Evolutionary conservation across 371 early-diverging fungal genomes (phyloP).

Genomic region (Syncephalastrum racemosum): DNA sequence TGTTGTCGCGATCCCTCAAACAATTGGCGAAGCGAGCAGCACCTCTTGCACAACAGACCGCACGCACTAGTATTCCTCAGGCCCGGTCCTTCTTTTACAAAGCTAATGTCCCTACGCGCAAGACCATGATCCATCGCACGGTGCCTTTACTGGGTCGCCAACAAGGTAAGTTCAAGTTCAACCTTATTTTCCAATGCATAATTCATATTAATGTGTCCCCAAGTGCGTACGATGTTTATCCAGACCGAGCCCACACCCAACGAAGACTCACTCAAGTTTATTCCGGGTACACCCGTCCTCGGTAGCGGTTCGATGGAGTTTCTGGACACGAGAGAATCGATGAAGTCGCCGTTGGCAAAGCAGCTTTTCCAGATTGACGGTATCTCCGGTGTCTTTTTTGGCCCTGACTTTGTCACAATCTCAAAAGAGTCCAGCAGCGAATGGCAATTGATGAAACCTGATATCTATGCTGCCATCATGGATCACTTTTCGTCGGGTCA

Average conservation of each 20-base stretch:
- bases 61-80: too few species aligned
- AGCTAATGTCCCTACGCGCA: too few species aligned
- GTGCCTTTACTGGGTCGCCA: constrained; percentile 3
- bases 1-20: too few species aligned
- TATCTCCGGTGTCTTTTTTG: constrained; percentile 84
- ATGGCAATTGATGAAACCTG: constrained; percentile 96
- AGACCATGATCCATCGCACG: neutral
- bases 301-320: constrained; percentile 75
- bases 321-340: constrained; percentile 71
- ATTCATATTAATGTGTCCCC: neutral
- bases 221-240: constrained; percentile 89
- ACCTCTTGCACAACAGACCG: too few species aligned
- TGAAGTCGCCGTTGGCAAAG: constrained; percentile 87
- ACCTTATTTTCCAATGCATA: neutral
- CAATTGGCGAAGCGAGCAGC: too few species aligned
- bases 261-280: constrained; percentile 89
- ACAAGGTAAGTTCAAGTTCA: constrained; percentile 7
- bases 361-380: constrained; percentile 90
- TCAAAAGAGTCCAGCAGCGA: constrained; percentile 79
- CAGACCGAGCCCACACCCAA: constrained; percentile 95
- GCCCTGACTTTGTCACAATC: constrained; percentile 92
- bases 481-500: constrained; percentile 89
- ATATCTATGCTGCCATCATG: constrained; percentile 93
- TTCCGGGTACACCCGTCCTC: constrained; percentile 83
- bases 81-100: too few species aligned